Evolutionary conservation across 371 early-diverging fungal genomes (phyloP), one percentile per base, ranked within the genome.

Genomic region (Blakeslea trispora): DNA sequence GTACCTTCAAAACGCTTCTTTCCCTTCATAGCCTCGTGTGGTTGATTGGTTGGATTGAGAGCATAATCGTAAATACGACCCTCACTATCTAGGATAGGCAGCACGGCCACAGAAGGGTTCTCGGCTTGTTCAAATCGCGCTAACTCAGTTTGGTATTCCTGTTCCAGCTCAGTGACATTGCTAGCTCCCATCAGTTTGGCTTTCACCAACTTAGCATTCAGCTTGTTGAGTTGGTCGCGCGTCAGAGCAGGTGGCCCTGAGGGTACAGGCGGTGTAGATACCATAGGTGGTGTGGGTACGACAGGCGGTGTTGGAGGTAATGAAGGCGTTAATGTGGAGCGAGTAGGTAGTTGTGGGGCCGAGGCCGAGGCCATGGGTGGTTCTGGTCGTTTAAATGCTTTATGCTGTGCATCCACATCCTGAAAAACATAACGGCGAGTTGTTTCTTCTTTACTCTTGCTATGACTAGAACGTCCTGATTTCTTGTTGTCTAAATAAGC

Each of bases 191-290:
- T 77, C 50, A 96, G 51, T 44, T 75, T 84, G 3, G 96, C 96
- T 48, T 91, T 89, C 28, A 96, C 66, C 8, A 91, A 79, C 44
- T 88, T 81, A 0, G 96, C 86, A n/a, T 89, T 84, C 47, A 96
- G 69, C 57, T 86, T 91, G 82, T 96, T 96, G 23, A 96, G 71
- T 55, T 95, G 86, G 42, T 86, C 87, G 18, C 72, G 75, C 0
- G 88, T 72, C 39, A 88, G 47, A 15, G 60, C 50, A 40, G 66
- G 57, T 14, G 64, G 44, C 15, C 44, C 31, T 49, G 57, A 39
- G 5, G 63, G 31, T 2, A 24, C 31, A 28, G 48, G 28, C 9
- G 39, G 17, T 39, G 47, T n/a, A 37, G 35, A n/a, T 0, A 28
- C 18, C 23, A 24, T 5, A 8, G 50, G 14, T 28, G 35, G n/a